Conservation (phyloP, 352 stramenopile genomes). For the Peronosclerospora sorghi region DNA sequence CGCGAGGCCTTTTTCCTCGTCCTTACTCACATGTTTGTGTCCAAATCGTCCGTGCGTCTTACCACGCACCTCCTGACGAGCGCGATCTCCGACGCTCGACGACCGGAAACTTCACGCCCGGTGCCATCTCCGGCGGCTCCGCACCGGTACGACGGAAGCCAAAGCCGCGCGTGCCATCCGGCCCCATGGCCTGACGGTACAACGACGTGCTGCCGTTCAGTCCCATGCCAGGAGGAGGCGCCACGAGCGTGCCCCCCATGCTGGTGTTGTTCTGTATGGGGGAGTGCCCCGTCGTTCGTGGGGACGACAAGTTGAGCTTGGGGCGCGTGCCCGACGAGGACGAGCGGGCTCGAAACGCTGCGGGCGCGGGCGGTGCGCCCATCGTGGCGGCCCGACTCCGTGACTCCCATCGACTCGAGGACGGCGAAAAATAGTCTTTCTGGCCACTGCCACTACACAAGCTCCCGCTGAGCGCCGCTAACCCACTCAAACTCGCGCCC, state of each 20-base stretch:
- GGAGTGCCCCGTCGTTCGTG: conserved; percentile 42
- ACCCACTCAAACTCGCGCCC: conserved; percentile 7
- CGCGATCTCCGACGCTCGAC: conserved; percentile 69
- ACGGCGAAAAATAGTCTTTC: conserved; percentile 50
- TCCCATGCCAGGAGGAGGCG: conserved; percentile 29
- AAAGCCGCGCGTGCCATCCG: conserved; percentile 75
- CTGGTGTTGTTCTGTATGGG: conserved; percentile 27
- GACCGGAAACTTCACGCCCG: conserved; percentile 42
- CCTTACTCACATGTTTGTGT: conserved; percentile 13
- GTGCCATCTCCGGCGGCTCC: conserved; percentile 38
- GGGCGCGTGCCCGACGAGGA: conserved; percentile 47
- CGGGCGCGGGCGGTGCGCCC: conserved; percentile 24
- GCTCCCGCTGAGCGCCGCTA: conserved; percentile 13
- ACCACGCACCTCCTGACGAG: conserved; percentile 47
- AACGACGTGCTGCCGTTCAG: conserved; percentile 40
- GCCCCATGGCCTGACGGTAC: conserved; percentile 69
- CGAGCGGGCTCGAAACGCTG: conserved; percentile 41
- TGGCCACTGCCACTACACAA: conserved; percentile 30
- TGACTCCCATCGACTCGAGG: conserved; percentile 39
- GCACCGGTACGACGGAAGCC: conserved; percentile 50
- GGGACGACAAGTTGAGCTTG: conserved; percentile 52
- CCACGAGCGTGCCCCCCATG: conserved; percentile 12
- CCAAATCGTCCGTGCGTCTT: conserved; percentile 10
- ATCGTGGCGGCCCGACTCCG: conserved; percentile 50
- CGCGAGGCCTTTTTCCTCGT: conserved; percentile 9